Evolutionary conservation across 306 rosid genomes (phyloP).

Genomic region (Hippophae rhamnoides): DNA sequence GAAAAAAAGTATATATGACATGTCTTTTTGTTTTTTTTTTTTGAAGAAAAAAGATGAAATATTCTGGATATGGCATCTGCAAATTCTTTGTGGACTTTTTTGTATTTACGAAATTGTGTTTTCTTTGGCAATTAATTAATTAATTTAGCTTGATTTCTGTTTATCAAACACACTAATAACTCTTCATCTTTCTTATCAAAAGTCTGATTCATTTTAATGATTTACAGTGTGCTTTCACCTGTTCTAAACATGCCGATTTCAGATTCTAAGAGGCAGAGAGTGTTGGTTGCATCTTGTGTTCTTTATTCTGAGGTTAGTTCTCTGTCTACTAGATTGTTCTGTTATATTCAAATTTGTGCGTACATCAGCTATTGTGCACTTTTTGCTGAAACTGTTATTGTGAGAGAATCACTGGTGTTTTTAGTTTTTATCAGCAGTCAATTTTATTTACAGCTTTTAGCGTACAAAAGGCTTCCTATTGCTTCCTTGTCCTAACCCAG

Average conservation of each 20-base stretch:
- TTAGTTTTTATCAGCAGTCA: background rate
- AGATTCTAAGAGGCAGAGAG: conserved; percentile 93
- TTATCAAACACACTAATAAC: no score
- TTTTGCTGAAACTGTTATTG: background rate
- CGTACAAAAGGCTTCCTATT: conserved; percentile 3
- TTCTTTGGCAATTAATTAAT: conserved; percentile 5
- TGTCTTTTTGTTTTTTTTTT: no score
- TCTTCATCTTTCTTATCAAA: no score
- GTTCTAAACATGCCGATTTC: conserved; percentile 92
- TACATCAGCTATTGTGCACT: background rate
- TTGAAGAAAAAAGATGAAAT: no score
- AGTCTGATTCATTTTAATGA: conserved; percentile 17
- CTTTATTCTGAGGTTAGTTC: conserved; percentile 87
- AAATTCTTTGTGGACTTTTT: no score
- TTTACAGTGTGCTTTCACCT: conserved; percentile 89
- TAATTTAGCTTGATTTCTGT: no score
- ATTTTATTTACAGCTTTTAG: background rate
- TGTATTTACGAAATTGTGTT: background rate
- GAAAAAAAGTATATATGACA: no score
- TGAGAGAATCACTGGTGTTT: background rate
- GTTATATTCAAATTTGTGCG: background rate
- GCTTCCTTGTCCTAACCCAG: conserved; percentile 6
- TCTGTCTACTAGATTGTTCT: background rate
- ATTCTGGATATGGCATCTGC: no score
- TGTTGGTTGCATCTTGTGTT: conserved; percentile 83